These are phyloP conservation scores for Penicilliopsis zonata DNA, from an alignment of 495 filamentous ascomycete genomes.

Conservation along the genomic window DNA sequence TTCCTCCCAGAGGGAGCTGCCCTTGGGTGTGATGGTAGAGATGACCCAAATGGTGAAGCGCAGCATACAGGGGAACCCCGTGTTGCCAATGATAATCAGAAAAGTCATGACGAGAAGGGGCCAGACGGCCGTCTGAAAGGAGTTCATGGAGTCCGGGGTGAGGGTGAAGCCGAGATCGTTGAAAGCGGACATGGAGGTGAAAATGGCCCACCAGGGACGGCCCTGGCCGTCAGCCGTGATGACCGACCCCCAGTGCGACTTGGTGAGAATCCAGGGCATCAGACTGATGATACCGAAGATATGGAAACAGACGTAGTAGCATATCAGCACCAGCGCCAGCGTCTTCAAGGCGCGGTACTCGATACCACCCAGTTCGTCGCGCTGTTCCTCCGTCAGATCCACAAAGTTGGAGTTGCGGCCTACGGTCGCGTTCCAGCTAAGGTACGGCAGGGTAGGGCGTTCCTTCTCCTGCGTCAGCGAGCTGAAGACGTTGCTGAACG, in stretches of 20 bases:
- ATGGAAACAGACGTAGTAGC: slow-evolving; percentile 68
- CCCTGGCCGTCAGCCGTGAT: slow-evolving; percentile 50
- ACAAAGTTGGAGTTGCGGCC: slow-evolving; percentile 88
- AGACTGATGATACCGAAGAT: slow-evolving; percentile 59
- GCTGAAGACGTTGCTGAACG: slow-evolving; percentile 22
- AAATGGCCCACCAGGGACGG: slow-evolving; percentile 84
- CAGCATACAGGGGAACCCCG: slow-evolving; percentile 86
- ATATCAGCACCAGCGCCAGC: slow-evolving; percentile 59
- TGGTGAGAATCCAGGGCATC: slow-evolving; percentile 66
- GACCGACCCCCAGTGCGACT: slow-evolving; percentile 40
- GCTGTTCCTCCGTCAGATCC: slow-evolving; percentile 76
- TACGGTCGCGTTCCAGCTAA: slow-evolving; percentile 87
- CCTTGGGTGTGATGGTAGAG: slow-evolving; percentile 43
- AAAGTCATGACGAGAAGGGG: slow-evolving; percentile 66
- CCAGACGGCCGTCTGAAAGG: slow-evolving; percentile 64
- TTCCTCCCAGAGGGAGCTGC: slow-evolving; percentile 71
- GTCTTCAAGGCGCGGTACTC: slow-evolving; percentile 89
- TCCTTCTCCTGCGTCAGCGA: slow-evolving; percentile 32
- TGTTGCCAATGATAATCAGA: slow-evolving; percentile 87
- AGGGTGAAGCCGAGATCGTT: slow-evolving; percentile 81
- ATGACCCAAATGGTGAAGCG: slow-evolving; percentile 76
- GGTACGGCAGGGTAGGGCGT: slow-evolving; percentile 58
- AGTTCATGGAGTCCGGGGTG: slow-evolving; percentile 86
- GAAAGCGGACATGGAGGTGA: slow-evolving; percentile 73
- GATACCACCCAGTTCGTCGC: slow-evolving; percentile 87